These are phyloP conservation scores for Chalara sp. DNA, from an alignment of 2,329 filamentous ascomycete genomes.

Conservation along the genomic window DNA sequence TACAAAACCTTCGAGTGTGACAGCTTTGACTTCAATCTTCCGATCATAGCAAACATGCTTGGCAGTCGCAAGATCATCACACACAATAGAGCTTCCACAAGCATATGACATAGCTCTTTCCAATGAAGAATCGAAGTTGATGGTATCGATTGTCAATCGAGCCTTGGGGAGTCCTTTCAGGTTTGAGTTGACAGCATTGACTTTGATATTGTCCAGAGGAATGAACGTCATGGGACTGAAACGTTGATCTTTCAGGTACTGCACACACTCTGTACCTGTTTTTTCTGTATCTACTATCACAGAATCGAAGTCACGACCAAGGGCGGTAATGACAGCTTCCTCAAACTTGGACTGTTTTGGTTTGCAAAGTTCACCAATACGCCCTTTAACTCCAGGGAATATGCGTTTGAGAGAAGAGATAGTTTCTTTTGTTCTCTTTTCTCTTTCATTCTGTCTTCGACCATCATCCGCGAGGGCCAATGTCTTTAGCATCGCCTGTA, in stretches of 20 bases:
- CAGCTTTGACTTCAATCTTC: conserved; percentile 81
- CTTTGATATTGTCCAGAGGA: conserved; percentile 94
- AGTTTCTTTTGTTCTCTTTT: conserved; percentile 72
- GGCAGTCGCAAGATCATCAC: conserved; percentile 78
- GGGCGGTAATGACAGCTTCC: conserved; percentile 83
- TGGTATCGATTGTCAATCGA: conserved; percentile 88
- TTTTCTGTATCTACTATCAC: conserved; percentile 94
- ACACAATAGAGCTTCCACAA: conserved; percentile 91
- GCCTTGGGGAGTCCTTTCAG: conserved; percentile 83
- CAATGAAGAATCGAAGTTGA: conserved; percentile 83
- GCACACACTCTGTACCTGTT: conserved; percentile 87
- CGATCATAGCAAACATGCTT: conserved; percentile 85
- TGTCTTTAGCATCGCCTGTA: conserved; percentile 73
- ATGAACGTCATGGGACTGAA: conserved; percentile 89
- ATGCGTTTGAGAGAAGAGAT: conserved; percentile 82
- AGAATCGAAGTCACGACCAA: conserved; percentile 89
- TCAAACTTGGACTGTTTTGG: conserved; percentile 97
- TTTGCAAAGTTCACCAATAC: conserved; percentile 85
- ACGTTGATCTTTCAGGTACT: conserved; percentile 86
- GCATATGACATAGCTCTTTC: conserved; percentile 93
- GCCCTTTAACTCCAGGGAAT: conserved; percentile 84
- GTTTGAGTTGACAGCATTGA: conserved; percentile 82
- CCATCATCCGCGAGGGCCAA: conserved; percentile 82
- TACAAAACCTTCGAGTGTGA: conserved; percentile 89
- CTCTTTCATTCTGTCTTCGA: conserved; percentile 77